Evolutionary conservation across 73 alveolate genomes (phyloP), one percentile per base, ranked within the genome.

Genomic region (Paramecium pentaurelia): DNA sequence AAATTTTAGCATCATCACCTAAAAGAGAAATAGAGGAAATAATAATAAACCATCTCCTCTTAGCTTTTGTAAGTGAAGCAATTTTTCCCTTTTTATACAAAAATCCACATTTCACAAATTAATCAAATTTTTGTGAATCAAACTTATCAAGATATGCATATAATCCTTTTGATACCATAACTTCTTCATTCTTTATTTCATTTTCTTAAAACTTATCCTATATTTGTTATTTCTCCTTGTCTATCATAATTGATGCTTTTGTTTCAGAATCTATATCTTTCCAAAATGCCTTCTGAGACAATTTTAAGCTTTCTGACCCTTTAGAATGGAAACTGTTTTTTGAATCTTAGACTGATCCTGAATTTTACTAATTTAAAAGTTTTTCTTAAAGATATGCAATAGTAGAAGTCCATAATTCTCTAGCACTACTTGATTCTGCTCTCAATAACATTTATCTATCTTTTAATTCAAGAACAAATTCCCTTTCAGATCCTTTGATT

Each of bases 21-120:
- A 32, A n/a, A 30, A 80, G 34, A 11, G 91, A 44, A 10, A 42
- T 12, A n/a, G 77, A 44, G 4, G 77, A 25, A 3, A 80, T 80
- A 9, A 80, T 20, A 11, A 80, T 42, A 22, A 80, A 80, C 91
- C 91, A 80, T 80, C 91, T 80, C 14, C 75, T 80, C 58, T 80
- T 80, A 2, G 91, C 91, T 25, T 42, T 40, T 11, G 71, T 18
- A 12, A 80, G 42, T 80, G 49, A 22, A 11, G 73, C 91, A 22
- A 80, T 32, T 44, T 80, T 80, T 20, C 91, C 91, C 45, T 80
- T 80, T 47, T 80, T 80, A 60, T 25, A 27, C 27, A 80, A 80
- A 49, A 80, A 80, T 80, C 91, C 91, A 25, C 91, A 80, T 42
- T 32, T 40, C 28, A 80, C 44, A 80, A 44, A 80, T 36, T 49